Evolutionary conservation across 2,329 filamentous ascomycete genomes (phyloP).

Genomic region (Aspergillus sp.): DNA sequence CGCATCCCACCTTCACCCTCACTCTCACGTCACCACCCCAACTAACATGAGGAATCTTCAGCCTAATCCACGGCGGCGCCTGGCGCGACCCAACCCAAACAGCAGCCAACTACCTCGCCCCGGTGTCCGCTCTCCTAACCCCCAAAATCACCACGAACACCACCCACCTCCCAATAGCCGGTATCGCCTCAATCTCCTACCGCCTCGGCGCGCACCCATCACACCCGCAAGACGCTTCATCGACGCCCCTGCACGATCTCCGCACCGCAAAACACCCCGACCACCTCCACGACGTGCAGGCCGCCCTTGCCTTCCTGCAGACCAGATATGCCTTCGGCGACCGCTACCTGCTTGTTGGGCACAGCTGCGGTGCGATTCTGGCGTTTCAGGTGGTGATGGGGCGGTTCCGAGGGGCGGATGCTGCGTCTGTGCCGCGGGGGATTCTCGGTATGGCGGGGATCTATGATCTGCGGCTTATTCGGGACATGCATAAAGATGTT

Average conservation of each 20-base stretch:
- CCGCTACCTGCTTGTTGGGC: conserved; percentile 44
- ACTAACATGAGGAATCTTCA: conserved; percentile 9
- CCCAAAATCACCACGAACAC: conserved; percentile 11
- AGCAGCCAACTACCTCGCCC: conserved; percentile 31
- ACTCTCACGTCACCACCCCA: not conserved
- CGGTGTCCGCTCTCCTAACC: conserved; percentile 31
- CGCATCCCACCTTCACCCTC: conserved; percentile 3
- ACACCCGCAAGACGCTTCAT: conserved; percentile 34
- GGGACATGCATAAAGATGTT: conserved; percentile 30
- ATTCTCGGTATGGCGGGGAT: conserved; percentile 46
- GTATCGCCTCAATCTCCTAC: conserved; percentile 46
- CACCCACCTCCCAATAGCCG: conserved; percentile 28
- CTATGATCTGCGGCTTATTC: conserved; percentile 40
- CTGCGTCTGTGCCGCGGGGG: conserved; percentile 26
- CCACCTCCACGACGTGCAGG: conserved; percentile 42
- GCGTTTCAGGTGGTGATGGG: conserved; percentile 45
- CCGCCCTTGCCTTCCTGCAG: conserved; percentile 42
- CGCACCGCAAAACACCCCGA: conserved; percentile 44
- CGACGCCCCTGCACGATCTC: conserved; percentile 24
- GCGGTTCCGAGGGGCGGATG: conserved; percentile 15
- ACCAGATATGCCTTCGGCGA: conserved; percentile 36
- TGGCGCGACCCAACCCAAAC: conserved; percentile 47
- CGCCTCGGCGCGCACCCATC: conserved; percentile 43
- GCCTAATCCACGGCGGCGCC: conserved; percentile 50
- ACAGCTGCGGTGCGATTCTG: conserved; percentile 48